Conservation (phyloP, 306 rosid genomes). For the Corylus americana region DNA sequence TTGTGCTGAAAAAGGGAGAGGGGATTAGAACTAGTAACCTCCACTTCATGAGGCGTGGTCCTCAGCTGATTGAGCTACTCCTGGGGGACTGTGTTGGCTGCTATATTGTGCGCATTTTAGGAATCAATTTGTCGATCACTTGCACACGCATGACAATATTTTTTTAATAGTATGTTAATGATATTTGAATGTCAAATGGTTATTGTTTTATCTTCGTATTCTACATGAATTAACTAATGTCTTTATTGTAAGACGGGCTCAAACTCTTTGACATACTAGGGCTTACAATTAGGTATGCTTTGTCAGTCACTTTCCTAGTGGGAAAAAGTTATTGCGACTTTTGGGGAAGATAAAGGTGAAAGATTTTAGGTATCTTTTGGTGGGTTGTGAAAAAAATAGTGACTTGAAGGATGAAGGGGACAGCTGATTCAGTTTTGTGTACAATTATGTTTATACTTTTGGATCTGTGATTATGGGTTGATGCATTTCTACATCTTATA, state of each 20-base stretch:
- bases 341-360: not conserved
- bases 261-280: not conserved
- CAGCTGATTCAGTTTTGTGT: conserved; percentile 11
- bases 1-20: no score
- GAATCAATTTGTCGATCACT: not conserved
- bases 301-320: not conserved
- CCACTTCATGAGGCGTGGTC: no score
- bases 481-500: conserved; percentile 17
- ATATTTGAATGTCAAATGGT: not conserved
- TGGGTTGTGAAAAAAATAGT: not conserved
- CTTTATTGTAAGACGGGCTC: not conserved
- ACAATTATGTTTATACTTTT: conserved; percentile 2
- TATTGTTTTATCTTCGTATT: not conserved
- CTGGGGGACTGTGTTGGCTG: not conserved
- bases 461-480: conserved; percentile 12
- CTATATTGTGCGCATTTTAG: not conserved
- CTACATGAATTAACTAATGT: not conserved
- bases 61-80: no score
- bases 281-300: not conserved
- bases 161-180: not conserved
- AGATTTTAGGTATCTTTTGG: not conserved
- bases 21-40: no score
- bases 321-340: not conserved
- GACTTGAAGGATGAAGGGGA: not conserved
- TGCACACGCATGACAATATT: not conserved